These are phyloP conservation scores for Sarocladium brachiariae DNA, from an alignment of 2,329 filamentous ascomycete species.

Conservation along the genomic window DNA sequence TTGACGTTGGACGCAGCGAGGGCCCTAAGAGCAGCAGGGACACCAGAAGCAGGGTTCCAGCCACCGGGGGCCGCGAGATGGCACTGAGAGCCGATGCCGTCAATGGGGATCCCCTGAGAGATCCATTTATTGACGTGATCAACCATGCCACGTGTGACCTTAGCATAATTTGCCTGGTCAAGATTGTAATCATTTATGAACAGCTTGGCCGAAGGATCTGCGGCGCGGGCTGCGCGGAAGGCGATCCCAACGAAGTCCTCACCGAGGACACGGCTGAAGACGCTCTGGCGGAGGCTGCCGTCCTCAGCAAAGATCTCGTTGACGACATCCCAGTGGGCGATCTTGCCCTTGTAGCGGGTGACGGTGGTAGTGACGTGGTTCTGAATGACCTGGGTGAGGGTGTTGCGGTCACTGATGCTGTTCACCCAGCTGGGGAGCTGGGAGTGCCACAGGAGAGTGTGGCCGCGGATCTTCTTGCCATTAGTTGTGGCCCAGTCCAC, in stretches of 20 bases:
- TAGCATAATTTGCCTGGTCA: constrained; percentile 51
- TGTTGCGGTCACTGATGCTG: constrained; percentile 42
- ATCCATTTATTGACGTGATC: constrained; percentile 57
- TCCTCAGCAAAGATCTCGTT: constrained; percentile 60
- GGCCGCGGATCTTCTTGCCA: constrained; percentile 53
- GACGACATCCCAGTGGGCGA: constrained; percentile 55
- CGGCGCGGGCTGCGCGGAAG: constrained; percentile 59
- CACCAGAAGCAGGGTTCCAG: constrained; percentile 21
- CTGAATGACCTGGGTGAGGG: constrained; percentile 48
- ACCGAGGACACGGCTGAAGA: constrained; percentile 62
- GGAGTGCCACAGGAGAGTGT: constrained; percentile 60
- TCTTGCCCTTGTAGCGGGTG: constrained; percentile 53
- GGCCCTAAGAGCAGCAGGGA: constrained; percentile 42
- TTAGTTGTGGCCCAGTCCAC: constrained; percentile 50
- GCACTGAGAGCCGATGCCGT: constrained; percentile 54
- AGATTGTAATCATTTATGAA: constrained; percentile 75
- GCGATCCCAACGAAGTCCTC: constrained; percentile 65
- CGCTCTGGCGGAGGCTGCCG: constrained; percentile 49
- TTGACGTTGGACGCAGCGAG: constrained; percentile 42
- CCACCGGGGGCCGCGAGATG: constrained; percentile 43
- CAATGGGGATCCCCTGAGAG: constrained; percentile 54
- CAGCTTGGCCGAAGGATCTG: constrained; percentile 60
- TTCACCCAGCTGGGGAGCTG: constrained; percentile 53
- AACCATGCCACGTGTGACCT: constrained; percentile 46
- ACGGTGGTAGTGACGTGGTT: constrained; percentile 53